Percentiles rank a stretch among this genome's conserved stretches.
Evolutionary conservation across 306 rosid genomes (phyloP).

Genomic region (Delonix regia): DNA sequence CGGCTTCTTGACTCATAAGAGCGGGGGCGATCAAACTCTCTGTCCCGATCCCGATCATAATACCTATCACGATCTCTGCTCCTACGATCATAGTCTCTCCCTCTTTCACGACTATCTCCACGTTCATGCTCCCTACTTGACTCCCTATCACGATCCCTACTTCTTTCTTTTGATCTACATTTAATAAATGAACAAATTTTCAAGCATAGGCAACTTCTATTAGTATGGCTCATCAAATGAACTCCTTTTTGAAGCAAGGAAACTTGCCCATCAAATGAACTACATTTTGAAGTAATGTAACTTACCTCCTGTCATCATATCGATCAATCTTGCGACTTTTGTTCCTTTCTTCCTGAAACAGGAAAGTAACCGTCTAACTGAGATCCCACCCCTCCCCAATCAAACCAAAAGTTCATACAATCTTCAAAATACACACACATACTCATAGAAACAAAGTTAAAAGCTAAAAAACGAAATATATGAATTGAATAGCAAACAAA

Average conservation of each 20-base stretch:
- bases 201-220: not conserved
- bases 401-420: conserved; percentile 2
- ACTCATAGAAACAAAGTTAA: not conserved
- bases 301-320: conserved; percentile 76
- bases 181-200: conserved; percentile 1
- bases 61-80: conserved; percentile 88
- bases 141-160: conserved; percentile 75
- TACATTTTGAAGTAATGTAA: not conserved
- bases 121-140: conserved; percentile 74
- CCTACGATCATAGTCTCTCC: conserved; percentile 75
- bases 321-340: conserved; percentile 74
- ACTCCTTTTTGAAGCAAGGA: not conserved
- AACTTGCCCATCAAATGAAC: conserved; percentile 44
- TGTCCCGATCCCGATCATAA: conserved; percentile 71
- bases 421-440: not conserved
- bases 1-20: conserved; percentile 74
- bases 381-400: conserved; percentile 34
- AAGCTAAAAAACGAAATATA: not conserved
- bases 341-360: conserved; percentile 88
- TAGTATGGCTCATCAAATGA: not conserved
- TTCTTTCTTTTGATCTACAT: conserved; percentile 78
- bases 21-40: conserved; percentile 71
- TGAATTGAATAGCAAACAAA: not conserved
- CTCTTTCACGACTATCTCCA: conserved; percentile 73
- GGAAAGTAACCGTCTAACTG: conserved; percentile 37